Conservation (phyloP, 805 yeast genomes). For the Kazachstania psychrophila region DNA sequence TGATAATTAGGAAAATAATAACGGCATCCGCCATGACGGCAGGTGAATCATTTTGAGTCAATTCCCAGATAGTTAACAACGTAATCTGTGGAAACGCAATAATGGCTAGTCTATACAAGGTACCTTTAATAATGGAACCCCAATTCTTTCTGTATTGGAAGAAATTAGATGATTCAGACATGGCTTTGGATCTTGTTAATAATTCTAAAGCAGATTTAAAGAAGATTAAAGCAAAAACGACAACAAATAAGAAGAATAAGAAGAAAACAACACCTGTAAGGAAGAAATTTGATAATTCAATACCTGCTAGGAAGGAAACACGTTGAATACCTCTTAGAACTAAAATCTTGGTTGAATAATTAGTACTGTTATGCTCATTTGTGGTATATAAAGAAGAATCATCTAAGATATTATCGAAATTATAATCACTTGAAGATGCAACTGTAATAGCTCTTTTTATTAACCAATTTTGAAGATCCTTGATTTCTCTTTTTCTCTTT, state of each 20-base stretch:
- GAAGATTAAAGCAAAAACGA: conserved; percentile 44
- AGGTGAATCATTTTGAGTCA: conserved; percentile 71
- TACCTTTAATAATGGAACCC: conserved; percentile 79
- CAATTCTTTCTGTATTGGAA: conserved; percentile 73
- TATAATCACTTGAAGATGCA: conserved; percentile 30
- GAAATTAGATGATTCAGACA: conserved; percentile 53
- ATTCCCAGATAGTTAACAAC: conserved; percentile 80
- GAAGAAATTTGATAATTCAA: conserved; percentile 79
- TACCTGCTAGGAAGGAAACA: conserved; percentile 73
- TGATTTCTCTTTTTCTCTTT: conserved; percentile 32
- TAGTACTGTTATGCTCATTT: conserved; percentile 51
- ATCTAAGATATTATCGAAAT: conserved; percentile 43
- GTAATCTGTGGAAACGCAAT: conserved; percentile 84
- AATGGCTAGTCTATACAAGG: conserved; percentile 71
- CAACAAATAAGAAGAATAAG: conserved; percentile 61
- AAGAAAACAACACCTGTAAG: conserved; percentile 81
- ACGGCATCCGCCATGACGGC: conserved; percentile 78
- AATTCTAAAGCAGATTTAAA: conserved; percentile 67
- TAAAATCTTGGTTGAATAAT: conserved; percentile 57
- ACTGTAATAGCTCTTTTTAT: conserved; percentile 32
- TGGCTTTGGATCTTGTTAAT: conserved; percentile 45
- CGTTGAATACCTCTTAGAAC: conserved; percentile 87
- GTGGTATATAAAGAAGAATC: conserved; percentile 53
- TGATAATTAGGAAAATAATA: conserved; percentile 49
- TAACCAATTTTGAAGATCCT: conserved; percentile 6